Base-by-base conservation (phyloP, 2,329 filamentous ascomycete genomes). In the Colletotrichum endophyticum region DNA sequence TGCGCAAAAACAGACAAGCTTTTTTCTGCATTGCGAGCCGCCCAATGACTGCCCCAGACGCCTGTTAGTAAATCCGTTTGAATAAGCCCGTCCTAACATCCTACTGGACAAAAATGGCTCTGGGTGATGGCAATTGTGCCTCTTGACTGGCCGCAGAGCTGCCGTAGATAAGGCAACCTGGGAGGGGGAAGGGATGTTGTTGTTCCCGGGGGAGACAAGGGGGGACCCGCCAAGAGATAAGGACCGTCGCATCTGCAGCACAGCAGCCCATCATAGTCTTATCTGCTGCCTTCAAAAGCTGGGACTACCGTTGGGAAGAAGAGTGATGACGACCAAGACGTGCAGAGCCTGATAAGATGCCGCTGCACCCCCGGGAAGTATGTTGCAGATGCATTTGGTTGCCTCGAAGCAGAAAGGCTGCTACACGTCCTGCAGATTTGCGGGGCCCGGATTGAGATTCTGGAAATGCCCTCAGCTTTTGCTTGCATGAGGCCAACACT, bases 221-320 rank as follows among this genome's bases (percentile, higher is more conserved):
- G 44, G 44, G 27, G 73, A 69, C 73, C 73, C 73, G 73, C 73
- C 64, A 73, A 76, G 70, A 76, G 73, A 76, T 76, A 76, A 76
- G 73, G 15, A 66, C 36, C 56, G 69, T 36, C 44, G 70, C 73
- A 49, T 62, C 68, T 70, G 67, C 32, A 32, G 13, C 6, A 22
- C 22, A 27, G 22, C 66, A 71, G 62, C 62, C 32, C 70, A 49
- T 69, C 39, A 64, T 36, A 36, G 9, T 30, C 57, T 73, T 73
- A 69, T 73, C 73, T 32, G n/a, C 9, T n/a, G 39, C 39, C 39
- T 12, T 11, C 1, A n/a, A 30, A 30, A 32, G 8, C 70, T 30
- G 70, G 63, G 70, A 69, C 66, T 57, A 49, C 64, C 64, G 44
- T 30, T 36, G 32, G 30, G 13, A 25, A 22, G n/a, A 25, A 53